Conservation (phyloP, 2,329 filamentous ascomycete species). For the Aspergillus latus region DNA sequence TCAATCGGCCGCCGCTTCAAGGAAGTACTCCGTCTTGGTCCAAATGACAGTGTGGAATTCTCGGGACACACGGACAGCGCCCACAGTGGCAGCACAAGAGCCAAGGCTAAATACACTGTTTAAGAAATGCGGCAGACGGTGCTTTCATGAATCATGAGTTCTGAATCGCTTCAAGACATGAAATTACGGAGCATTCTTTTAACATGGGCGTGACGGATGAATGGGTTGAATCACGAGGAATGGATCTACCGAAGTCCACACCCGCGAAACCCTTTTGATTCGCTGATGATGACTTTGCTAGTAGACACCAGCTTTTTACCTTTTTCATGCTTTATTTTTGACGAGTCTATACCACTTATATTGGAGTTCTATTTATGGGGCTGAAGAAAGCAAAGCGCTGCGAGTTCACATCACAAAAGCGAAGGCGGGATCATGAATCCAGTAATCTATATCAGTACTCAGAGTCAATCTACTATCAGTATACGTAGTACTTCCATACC, state of each 20-base stretch:
- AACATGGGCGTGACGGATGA: conserved; percentile 22
- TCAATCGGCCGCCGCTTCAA: conserved; percentile 90
- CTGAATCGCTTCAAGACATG: conserved; percentile 19
- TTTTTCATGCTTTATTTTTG: conserved; percentile 32
- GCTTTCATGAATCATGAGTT: conserved; percentile 21
- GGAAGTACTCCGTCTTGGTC: conserved; percentile 77
- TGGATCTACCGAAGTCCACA: conserved; percentile 5
- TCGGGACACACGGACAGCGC: conserved; percentile 95
- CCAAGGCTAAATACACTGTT: conserved; percentile 89
- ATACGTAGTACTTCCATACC: conserved; percentile 16
- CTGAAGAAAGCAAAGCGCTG: conserved; percentile 11
- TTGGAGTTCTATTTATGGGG: conserved; percentile 20
- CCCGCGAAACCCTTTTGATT: conserved; percentile 22
- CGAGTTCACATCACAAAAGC: conserved; percentile 9
- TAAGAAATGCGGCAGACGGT: conserved; percentile 47
- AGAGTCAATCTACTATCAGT: neutral
- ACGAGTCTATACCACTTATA: conserved; percentile 29
- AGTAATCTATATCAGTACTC: conserved; percentile 5
- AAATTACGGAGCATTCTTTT: conserved; percentile 20
- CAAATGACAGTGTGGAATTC: conserved; percentile 82
- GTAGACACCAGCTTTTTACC: conserved; percentile 32
- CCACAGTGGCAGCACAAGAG: conserved; percentile 87
- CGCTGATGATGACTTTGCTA: conserved; percentile 30
- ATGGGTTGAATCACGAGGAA: conserved; percentile 13
- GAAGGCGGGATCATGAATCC: conserved; percentile 8